Base-by-base conservation (phyloP, 2,329 filamentous ascomycete genomes). In the Peltaster fructicola region DNA sequence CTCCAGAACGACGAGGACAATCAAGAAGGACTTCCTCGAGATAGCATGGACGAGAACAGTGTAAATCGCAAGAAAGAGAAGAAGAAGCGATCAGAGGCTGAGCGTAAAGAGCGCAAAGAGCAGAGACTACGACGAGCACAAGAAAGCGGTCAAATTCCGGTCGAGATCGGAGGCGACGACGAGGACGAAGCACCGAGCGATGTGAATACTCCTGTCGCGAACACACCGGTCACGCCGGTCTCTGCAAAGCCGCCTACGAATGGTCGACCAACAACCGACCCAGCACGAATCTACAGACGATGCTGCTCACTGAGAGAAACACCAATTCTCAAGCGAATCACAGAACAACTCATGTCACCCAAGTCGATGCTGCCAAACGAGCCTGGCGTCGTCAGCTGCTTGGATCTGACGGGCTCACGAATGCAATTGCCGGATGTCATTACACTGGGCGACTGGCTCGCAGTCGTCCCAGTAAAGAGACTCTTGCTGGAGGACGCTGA, bases 261-360 rank as follows among this genome's bases (percentile, higher is more conserved):
- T 41, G 62, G 66, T 32, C 59, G 67, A 24, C 84, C 85, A 0
- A 93, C 85, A 0, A 91, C 77, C 2, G 88, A 93, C 44, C 85
- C 88, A 2, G 69, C 84, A 8, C 68, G 85, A 30, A 91, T 98
- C 41, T 98, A 98, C 50, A 68, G 85, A 36, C 66, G 88, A 44
- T 95, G 88, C 48, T 95, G 88, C 46, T 85, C 95, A 45, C 57
- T 98, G 15, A 69, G 88, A 30, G 88, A 95, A 52, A 90, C 82
- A 0, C 80, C 82, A 0, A 84, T 93, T 25, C 57, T 95, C 11
- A 91, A 90, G 50, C 80, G 79, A 42, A 76, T 98, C 22, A 85
- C 80, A 0, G 80, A 91, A 41, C 82, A 93, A 48, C 73, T 98
- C 4, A 69, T 68, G 17, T 68, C 73, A 17, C 63, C 73, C 1